Evolutionary conservation across 257 asterid species (phyloP).

Genomic region (Salvia miltiorrhiza): DNA sequence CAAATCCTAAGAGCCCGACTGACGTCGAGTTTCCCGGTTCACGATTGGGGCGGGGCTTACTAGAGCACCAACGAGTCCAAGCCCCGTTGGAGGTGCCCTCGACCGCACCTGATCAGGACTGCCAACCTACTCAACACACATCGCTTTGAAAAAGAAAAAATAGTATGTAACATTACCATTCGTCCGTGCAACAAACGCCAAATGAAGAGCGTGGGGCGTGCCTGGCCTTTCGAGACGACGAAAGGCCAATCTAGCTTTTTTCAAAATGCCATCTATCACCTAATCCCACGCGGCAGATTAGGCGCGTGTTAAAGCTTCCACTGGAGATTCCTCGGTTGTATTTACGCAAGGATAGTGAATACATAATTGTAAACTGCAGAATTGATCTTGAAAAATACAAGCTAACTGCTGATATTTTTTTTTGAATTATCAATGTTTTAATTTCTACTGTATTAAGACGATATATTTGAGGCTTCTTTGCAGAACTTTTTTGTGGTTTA

Average conservation of each 20-base stretch:
- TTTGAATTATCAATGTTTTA: too few relatives aligned
- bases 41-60: too few relatives aligned
- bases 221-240: slow-evolving; percentile 16
- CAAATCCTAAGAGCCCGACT: too few relatives aligned
- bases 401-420: too few relatives aligned
- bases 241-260: slow-evolving; percentile 19
- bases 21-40: too few relatives aligned
- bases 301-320: slow-evolving; percentile 20
- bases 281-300: slow-evolving; percentile 9
- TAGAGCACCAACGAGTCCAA: too few relatives aligned
- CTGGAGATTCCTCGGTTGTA: slow-evolving; percentile 21
- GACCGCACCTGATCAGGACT: background rate
- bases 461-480: too few relatives aligned
- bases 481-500: too few relatives aligned
- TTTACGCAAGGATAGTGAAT: background rate
- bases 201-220: background rate
- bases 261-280: slow-evolving; percentile 6
- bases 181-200: background rate
- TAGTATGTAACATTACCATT: background rate
- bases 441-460: too few relatives aligned
- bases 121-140: background rate
- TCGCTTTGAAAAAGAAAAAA: slow-evolving; percentile 3
- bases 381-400: too few relatives aligned
- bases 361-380: too few relatives aligned
- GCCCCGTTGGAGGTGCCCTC: too few relatives aligned